Base-by-base conservation (phyloP, 2,329 filamentous ascomycete genomes). In the Hymenoscyphus linearis region DNA sequence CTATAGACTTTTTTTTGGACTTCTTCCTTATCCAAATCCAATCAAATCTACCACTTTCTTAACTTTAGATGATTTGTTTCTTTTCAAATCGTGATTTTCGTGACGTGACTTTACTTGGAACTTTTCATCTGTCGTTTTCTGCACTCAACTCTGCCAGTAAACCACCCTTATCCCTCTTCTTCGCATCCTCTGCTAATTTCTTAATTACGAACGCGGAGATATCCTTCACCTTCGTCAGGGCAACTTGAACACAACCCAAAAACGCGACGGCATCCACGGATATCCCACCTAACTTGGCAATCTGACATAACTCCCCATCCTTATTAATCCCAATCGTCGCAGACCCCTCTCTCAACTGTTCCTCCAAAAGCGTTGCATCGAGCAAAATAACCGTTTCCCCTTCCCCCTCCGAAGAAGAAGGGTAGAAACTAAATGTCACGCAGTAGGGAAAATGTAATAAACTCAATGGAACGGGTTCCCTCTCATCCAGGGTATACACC, bases 401-500 rank as follows among this genome's bases (percentile, higher is more conserved):
- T 34, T 89, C 82, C 71, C 84, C 80, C 75, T 77, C 13, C n/a
- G n/a, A n/a, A n/a, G n/a, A n/a, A n/a, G n/a, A n/a, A n/a, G 80
- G 71, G 35, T 89, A 97, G 72, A 92, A 93, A 69, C 86, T 90
- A 75, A 96, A 96, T 0, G 92, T 96, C 53, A 97, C 82, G 72
- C 93, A 96, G 59, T 97, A 88, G 1, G 95, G 95, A 68, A 91
- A 89, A 76, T 98, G 95, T 66, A 97, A 84, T 79, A 96, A 91
- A 69, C 90, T 92, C 64, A 99, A 80, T 54, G 91, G 87, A 53
- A 97, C 91, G 0, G 93, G 93, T 66, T 96, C 93, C 65, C 95
- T 83, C 78, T 99, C 93, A 13, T 89, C 86, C 2, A 89, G 76
- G 1, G 88, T 90, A 76, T 93, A 96, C 52, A 98, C 85, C 1